Percentiles rank a stretch among this genome's conserved stretches.
Evolutionary conservation across 2,329 filamentous ascomycete genomes (phyloP).

Genomic region (Scedosporium boydii): DNA sequence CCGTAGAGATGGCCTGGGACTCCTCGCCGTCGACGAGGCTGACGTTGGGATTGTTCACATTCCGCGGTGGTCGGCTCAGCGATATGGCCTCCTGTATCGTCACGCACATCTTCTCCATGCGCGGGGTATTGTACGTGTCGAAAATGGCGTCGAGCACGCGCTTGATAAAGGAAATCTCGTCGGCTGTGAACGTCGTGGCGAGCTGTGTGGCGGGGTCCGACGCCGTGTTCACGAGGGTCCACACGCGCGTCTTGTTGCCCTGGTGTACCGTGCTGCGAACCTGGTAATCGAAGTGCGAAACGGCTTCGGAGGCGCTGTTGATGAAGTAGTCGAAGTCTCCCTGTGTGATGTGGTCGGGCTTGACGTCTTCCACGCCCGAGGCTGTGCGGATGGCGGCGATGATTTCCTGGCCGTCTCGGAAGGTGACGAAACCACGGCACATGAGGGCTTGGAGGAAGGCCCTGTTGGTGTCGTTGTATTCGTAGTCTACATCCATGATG

Average conservation of each 20-base stretch:
- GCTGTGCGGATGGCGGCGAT: conserved; percentile 67
- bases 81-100: conserved; percentile 70
- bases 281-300: conserved; percentile 78
- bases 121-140: conserved; percentile 69
- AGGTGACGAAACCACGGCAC: conserved; percentile 66
- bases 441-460: conserved; percentile 89
- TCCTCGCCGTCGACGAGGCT: conserved; percentile 22
- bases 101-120: conserved; percentile 77
- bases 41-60: conserved; percentile 16
- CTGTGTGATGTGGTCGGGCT: conserved; percentile 55
- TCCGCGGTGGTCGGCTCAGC: conserved; percentile 44
- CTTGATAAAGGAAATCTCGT: conserved; percentile 86
- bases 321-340: conserved; percentile 62
- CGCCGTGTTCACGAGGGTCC: conserved; percentile 78
- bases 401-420: conserved; percentile 61
- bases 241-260: conserved; percentile 54
- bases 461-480: conserved; percentile 26
- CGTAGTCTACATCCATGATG: conserved; percentile 2
- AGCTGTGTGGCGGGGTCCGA: conserved; percentile 80
- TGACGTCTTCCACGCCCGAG: conserved; percentile 27
- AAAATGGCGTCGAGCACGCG: conserved; percentile 87
- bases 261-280: conserved; percentile 71
- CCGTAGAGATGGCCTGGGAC: conserved; percentile 24
- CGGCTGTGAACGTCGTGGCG: conserved; percentile 67
- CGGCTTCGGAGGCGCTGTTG: conserved; percentile 56